Conservation (phyloP, 345 rosid species). For the Salix arbutifolia region DNA sequence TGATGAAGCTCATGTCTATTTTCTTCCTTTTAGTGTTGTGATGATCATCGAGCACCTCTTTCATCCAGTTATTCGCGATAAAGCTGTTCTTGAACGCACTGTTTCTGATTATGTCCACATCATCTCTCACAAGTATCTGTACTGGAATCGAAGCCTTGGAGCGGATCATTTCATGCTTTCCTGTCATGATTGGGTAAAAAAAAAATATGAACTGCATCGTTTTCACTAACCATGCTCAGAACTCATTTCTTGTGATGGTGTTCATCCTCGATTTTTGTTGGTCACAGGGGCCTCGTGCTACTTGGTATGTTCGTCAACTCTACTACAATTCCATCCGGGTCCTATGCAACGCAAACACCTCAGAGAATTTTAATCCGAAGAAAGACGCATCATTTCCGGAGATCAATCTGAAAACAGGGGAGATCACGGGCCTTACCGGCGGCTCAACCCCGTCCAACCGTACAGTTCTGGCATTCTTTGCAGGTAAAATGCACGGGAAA, state of each 20-base stretch:
- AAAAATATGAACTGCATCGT: neutral
- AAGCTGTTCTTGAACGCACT: conserved; percentile 21
- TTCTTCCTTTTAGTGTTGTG: conserved; percentile 28
- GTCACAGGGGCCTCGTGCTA: conserved; percentile 21
- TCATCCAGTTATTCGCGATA: conserved; percentile 12
- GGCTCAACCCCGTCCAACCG: conserved; percentile 24
- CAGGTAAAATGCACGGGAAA: conserved; percentile 43
- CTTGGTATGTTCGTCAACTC: conserved; percentile 25
- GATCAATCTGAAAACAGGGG: conserved; percentile 42
- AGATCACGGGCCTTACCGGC: conserved; percentile 11
- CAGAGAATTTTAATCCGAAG: conserved; percentile 43
- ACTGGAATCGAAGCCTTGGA: conserved; percentile 22
- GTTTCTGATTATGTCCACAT: conserved; percentile 12
- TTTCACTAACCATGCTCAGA: neutral
- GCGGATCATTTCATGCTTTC: conserved; percentile 34
- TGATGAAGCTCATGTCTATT: conserved; percentile 18
- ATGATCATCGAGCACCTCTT: conserved; percentile 16
- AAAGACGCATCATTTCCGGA: conserved; percentile 53
- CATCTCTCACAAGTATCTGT: conserved; percentile 16
- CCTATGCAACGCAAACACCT: conserved; percentile 55
- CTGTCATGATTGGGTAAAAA: conserved; percentile 28
- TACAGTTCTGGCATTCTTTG: conserved; percentile 41
- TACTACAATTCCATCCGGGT: conserved; percentile 44
- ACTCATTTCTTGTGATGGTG: neutral
- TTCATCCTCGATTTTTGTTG: neutral